phyloP scores from a whole-genome alignment of 2,329 filamentous ascomycete genomes.

The Botryosphaeria dothidea region DNA sequence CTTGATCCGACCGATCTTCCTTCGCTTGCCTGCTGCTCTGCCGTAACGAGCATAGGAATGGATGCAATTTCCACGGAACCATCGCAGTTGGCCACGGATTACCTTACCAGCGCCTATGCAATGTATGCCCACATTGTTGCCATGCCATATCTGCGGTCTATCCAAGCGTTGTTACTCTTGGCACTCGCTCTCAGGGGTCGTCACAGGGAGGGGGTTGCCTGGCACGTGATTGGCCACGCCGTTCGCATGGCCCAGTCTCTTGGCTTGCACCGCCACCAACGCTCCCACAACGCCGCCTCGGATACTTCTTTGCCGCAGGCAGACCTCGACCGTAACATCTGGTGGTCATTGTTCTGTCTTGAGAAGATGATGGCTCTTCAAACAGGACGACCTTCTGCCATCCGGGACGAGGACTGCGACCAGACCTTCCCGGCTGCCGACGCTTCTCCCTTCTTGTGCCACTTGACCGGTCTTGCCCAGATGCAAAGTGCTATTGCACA shows the following conservation, averaged over 20 bases:
- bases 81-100: neutral
- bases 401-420: neutral
- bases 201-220: slow-evolving; percentile 5
- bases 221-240: slow-evolving; percentile 13
- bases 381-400: neutral
- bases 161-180: slow-evolving; percentile 14
- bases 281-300: neutral
- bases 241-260: slow-evolving; percentile 19
- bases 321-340: neutral
- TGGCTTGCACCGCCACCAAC: slow-evolving; percentile 11
- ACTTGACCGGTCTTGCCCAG: neutral
- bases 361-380: neutral
- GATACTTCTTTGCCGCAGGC: neutral
- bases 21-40: neutral
- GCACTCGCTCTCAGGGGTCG: slow-evolving; percentile 16
- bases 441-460: neutral
- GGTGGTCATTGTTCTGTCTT: neutral
- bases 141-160: slow-evolving; percentile 12
- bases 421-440: neutral
- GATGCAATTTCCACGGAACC: neutral
- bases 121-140: neutral
- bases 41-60: slow-evolving; percentile 3
- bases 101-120: slow-evolving; percentile 5
- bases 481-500: neutral
- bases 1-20: neutral